Evolutionary conservation across 2,329 filamentous ascomycete species (phyloP).

Genomic region (Podosphaera aphanis): DNA sequence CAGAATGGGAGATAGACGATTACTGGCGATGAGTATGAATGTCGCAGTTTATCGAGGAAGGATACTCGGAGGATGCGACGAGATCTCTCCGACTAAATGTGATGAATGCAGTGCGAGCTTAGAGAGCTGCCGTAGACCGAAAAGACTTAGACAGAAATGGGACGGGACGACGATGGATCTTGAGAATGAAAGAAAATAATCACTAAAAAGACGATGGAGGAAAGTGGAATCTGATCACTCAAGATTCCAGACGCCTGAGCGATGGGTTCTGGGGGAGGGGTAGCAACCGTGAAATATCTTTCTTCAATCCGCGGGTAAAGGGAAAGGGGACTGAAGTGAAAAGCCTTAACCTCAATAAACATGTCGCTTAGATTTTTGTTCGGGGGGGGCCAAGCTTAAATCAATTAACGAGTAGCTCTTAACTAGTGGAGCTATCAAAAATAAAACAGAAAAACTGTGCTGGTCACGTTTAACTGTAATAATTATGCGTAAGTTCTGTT

Average conservation of each 20-base stretch:
- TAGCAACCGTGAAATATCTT: background rate
- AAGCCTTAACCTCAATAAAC: background rate
- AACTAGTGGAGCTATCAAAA: background rate
- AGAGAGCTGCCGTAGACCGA: constrained; percentile 2
- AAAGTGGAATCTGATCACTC: constrained; percentile 8
- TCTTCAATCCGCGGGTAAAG: background rate
- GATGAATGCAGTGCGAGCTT: constrained; percentile 7
- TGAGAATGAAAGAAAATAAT: constrained; percentile 11
- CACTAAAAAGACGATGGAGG: constrained; percentile 12
- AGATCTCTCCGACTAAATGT: background rate
- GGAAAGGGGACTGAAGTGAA: background rate
- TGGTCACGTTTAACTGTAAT: too few relatives aligned
- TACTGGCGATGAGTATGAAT: background rate
- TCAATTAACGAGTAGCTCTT: background rate
- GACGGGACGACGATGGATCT: constrained; percentile 5
- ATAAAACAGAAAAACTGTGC: too few relatives aligned
- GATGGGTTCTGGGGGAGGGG: constrained; percentile 5
- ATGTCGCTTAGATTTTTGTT: background rate
- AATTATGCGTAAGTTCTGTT: too few relatives aligned
- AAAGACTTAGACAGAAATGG: constrained; percentile 5
- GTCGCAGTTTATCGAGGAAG: background rate
- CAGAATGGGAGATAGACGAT: constrained; percentile 5
- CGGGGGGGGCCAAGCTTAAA: background rate
- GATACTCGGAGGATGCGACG: background rate
- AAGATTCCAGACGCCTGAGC: constrained; percentile 6